Conservation (phyloP, 1,284 basidiomycete genomes). For the Somion occarium region DNA sequence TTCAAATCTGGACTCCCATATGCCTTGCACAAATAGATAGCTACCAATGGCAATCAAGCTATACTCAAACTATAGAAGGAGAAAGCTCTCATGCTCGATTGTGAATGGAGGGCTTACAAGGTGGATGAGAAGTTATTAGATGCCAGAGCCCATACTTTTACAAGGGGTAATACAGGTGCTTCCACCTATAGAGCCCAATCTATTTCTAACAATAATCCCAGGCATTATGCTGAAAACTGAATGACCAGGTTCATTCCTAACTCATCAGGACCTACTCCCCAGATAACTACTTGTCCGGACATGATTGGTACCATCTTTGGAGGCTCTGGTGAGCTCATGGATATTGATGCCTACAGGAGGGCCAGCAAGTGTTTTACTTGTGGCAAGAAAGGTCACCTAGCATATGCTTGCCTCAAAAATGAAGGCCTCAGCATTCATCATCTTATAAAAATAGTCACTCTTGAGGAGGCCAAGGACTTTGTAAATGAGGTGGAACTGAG, state of each 20-base stretch:
- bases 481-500: no score
- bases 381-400: background rate
- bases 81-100: background rate
- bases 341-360: background rate
- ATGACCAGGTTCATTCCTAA: background rate
- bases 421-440: background rate
- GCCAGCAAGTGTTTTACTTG: background rate
- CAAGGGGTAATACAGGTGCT: no score
- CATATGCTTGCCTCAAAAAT: background rate
- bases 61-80: background rate
- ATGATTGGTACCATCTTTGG: background rate
- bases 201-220: background rate
- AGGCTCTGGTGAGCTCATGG: background rate
- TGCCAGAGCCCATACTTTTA: background rate
- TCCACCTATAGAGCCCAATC: background rate
- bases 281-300: background rate
- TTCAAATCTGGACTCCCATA: background rate
- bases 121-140: background rate
- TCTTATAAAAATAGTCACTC: background rate
- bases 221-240: background rate
- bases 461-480: background rate
- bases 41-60: background rate
- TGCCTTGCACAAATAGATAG: background rate
- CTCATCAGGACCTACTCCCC: background rate
- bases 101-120: background rate